Conservation (phyloP, 805 yeast species). For the Candida ovalis region DNA sequence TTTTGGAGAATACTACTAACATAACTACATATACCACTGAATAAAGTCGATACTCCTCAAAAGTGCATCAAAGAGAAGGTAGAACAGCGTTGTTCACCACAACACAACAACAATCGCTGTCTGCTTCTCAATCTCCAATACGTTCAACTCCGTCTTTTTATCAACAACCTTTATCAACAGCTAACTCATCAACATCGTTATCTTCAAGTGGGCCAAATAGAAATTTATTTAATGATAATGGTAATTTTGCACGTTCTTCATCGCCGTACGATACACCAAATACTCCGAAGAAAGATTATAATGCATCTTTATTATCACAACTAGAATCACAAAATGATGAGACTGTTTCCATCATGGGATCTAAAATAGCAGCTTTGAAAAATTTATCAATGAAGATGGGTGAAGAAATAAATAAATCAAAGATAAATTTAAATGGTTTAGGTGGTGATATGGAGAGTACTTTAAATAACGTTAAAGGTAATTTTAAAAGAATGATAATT, state of each 20-base stretch:
- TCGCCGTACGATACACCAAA: conserved; percentile 39
- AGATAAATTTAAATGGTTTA: conserved; percentile 21
- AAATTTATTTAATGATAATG: conserved; percentile 5
- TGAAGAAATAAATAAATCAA: conserved; percentile 48
- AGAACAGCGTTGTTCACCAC: conserved; percentile 25
- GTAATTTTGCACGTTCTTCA: conserved; percentile 24
- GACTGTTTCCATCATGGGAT: conserved; percentile 49
- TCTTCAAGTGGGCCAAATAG: conserved; percentile 4
- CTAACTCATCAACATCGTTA: conserved; percentile 11
- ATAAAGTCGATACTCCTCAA: conserved; percentile 29
- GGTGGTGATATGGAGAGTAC: conserved; percentile 31
- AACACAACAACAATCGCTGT: conserved; percentile 12
- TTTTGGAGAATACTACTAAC: too few species aligned
- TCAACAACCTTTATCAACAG: neutral
- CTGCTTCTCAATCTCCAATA: conserved; percentile 13
- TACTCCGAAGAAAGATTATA: conserved; percentile 35
- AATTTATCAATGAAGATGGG: conserved; percentile 57
- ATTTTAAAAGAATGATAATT: conserved; percentile 52
- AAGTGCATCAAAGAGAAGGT: conserved; percentile 29
- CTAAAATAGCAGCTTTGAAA: conserved; percentile 52
- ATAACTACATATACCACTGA: too few species aligned
- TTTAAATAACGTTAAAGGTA: conserved; percentile 44
- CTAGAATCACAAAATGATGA: conserved; percentile 67
- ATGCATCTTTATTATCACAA: conserved; percentile 52
- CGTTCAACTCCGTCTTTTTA: conserved; percentile 6